Evolutionary conservation across 176 grass and related monocot genomes (phyloP).

Genomic region (Tillandsia leiboldiana): DNA sequence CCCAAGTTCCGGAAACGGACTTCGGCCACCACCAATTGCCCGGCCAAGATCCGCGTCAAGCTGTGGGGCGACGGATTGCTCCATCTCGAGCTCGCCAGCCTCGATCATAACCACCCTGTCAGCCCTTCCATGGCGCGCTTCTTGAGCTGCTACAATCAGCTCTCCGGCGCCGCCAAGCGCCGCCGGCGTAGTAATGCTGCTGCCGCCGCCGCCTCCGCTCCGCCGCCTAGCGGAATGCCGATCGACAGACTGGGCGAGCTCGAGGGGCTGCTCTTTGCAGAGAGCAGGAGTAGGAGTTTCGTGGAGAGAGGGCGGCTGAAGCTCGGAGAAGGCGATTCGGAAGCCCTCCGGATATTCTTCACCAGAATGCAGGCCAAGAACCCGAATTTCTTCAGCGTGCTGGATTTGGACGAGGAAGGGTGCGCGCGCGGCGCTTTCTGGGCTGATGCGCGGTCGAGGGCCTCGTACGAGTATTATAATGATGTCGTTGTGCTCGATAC

Average conservation of each 20-base stretch:
- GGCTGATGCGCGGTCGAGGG: constrained; percentile 80
- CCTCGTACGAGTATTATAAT: constrained; percentile 76
- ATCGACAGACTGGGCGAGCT: constrained; percentile 59
- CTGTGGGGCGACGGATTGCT: constrained; percentile 86
- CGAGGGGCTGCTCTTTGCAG: constrained; percentile 73
- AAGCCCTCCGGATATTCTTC: constrained; percentile 78
- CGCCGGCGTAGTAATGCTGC: constrained; percentile 21
- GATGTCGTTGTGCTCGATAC: constrained; percentile 75
- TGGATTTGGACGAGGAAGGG: constrained; percentile 84
- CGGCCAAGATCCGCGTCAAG: constrained; percentile 80
- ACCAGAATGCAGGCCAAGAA: constrained; percentile 96
- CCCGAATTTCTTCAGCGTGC: constrained; percentile 72
- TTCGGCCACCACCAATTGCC: constrained; percentile 85
- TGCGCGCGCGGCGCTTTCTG: constrained; percentile 66
- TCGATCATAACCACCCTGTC: constrained; percentile 92
- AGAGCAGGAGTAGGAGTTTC: constrained; percentile 57
- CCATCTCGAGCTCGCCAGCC: constrained; percentile 75
- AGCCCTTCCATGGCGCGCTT: constrained; percentile 91
- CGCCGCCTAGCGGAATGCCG: constrained; percentile 50
- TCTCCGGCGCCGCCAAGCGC: constrained; percentile 62
- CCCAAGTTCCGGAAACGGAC: constrained; percentile 80
- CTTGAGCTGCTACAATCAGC: constrained; percentile 73
- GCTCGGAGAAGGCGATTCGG: constrained; percentile 71
- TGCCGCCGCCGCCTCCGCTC: constrained; percentile 41
- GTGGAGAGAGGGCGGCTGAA: constrained; percentile 65